Percentiles rank a stretch among this genome's conserved stretches.
Evolutionary conservation across 164 flowering plant species (phyloP).

Genomic region (Nelumbo lutea): DNA sequence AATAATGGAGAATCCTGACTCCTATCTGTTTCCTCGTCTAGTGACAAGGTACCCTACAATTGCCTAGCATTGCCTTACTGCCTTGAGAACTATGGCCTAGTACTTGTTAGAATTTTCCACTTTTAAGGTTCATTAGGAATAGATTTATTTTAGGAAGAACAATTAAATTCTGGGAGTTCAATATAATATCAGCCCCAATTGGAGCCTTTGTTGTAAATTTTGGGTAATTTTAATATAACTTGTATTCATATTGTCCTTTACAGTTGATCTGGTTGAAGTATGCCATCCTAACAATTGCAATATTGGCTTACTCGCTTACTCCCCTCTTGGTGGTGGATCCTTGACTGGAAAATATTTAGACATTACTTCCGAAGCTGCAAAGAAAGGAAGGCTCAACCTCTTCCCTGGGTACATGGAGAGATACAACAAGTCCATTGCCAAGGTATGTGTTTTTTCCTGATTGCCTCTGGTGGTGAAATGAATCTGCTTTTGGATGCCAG

Average conservation of each 20-base stretch:
- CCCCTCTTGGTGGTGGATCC: constrained; percentile 84
- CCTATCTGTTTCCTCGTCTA: too few species aligned
- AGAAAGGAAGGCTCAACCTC: constrained; percentile 70
- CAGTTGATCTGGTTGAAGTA: constrained; percentile 94
- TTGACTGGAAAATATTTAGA: constrained; percentile 81
- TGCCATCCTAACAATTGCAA: constrained; percentile 93
- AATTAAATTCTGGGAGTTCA: too few species aligned
- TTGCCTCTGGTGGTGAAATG: neutral
- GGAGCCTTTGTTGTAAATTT: too few species aligned
- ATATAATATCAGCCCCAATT: too few species aligned
- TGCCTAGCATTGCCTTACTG: too few species aligned
- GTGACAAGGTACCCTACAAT: too few species aligned
- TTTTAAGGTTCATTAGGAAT: too few species aligned
- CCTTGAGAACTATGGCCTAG: too few species aligned
- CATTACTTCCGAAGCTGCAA: constrained; percentile 67
- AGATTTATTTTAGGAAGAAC: too few species aligned
- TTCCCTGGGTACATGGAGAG: constrained; percentile 97
- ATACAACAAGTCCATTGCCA: constrained; percentile 74
- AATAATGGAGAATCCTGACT: too few species aligned
- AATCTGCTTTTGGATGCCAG: neutral
- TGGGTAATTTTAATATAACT: neutral
- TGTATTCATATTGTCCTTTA: constrained; percentile 5
- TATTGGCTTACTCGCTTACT: constrained; percentile 81
- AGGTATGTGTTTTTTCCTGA: constrained; percentile 36
- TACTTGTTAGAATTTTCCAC: too few species aligned